Conservation (phyloP, 352 stramenopile genomes). For the Chrysophaeum taylorii region DNA sequence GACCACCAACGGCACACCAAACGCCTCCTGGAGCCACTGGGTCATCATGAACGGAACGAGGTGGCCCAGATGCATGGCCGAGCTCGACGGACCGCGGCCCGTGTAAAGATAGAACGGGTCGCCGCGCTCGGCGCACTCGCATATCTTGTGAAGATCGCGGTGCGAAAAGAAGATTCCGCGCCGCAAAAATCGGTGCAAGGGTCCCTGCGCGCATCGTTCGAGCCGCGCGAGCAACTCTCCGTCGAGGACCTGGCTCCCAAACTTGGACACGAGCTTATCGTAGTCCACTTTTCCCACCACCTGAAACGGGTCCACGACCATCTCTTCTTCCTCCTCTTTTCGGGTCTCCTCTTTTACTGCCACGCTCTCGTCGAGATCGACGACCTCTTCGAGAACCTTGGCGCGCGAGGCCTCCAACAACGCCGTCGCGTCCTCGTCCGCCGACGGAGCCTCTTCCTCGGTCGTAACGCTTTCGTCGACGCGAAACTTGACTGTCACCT, state of each 20-base stretch:
- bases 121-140: constrained; percentile 53
- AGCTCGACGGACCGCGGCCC: constrained; percentile 87
- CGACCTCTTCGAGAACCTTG: background rate
- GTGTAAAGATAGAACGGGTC: constrained; percentile 98
- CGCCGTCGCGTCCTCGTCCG: background rate
- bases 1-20: constrained; percentile 97
- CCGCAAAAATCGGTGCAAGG: constrained; percentile 88
- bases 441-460: too few species aligned
- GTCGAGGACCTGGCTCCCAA: constrained; percentile 88
- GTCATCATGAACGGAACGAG: constrained; percentile 99
- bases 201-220: constrained; percentile 61
- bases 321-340: constrained; percentile 34
- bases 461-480: background rate
- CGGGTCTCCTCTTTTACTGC: background rate
- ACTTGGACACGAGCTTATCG: constrained; percentile 94
- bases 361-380: background rate
- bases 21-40: constrained; percentile 90
- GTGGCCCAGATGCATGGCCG: constrained; percentile 96
- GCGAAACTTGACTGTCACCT: background rate
- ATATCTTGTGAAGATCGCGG: constrained; percentile 88
- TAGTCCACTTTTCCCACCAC: constrained; percentile 94
- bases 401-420: too few species aligned
- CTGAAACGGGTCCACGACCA: constrained; percentile 54
- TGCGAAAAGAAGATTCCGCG: constrained; percentile 99
- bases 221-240: constrained; percentile 82